Evolutionary conservation across 2,329 filamentous ascomycete species (phyloP).

Genomic region (Mariannaea sp.): DNA sequence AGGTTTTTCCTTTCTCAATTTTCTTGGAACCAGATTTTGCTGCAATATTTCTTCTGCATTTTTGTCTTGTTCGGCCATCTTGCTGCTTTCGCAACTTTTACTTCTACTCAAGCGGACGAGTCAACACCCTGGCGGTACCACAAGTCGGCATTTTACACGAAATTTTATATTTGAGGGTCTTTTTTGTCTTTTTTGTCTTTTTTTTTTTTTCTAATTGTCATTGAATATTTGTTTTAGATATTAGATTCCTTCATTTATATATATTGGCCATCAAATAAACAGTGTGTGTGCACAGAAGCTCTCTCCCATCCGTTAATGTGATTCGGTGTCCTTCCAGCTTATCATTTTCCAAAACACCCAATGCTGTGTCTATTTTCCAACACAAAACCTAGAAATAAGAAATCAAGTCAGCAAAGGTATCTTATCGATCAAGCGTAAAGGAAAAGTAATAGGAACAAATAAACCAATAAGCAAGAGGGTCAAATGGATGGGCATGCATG

Average conservation of each 20-base stretch:
- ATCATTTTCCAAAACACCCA: background rate
- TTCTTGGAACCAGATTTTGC: background rate
- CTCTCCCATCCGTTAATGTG: constrained; percentile 4
- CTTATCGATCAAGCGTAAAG: no score
- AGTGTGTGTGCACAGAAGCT: constrained; percentile 1
- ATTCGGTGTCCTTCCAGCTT: no score
- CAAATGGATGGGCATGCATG: constrained; percentile 7
- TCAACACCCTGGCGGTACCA: constrained; percentile 24
- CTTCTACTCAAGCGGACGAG: constrained; percentile 19
- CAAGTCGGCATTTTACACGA: constrained; percentile 14
- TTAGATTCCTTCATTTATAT: constrained; percentile 14
- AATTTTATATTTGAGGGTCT: background rate
- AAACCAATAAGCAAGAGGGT: background rate
- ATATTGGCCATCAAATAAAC: background rate
- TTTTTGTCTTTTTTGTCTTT: constrained; percentile 3
- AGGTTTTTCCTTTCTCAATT: constrained; percentile 2
- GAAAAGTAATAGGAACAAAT: background rate
- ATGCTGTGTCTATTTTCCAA: constrained; percentile 46
- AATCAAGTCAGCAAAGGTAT: constrained; percentile 23
- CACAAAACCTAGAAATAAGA: constrained; percentile 48
- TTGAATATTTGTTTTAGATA: constrained; percentile 23
- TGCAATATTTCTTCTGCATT: background rate
- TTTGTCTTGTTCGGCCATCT: constrained; percentile 8
- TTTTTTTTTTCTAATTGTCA: constrained; percentile 15
- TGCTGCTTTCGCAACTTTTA: constrained; percentile 4